Percentiles rank a stretch among this genome's conserved stretches.
Conservation (phyloP, 1,139 yeast species). For the Protomyces lactucae-debilis region DNA sequence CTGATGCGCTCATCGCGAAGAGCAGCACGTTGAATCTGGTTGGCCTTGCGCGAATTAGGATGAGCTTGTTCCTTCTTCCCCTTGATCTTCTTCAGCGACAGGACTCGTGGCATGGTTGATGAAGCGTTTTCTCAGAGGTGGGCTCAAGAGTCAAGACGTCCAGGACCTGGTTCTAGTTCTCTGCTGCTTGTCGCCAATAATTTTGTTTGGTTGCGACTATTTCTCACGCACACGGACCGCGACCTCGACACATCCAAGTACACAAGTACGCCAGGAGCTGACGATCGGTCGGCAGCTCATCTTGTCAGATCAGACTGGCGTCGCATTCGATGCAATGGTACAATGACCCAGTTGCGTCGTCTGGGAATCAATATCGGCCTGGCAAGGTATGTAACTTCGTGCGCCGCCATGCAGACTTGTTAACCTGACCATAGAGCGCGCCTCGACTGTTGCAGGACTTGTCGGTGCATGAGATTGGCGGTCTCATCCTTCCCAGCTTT, state of each 20-base stretch:
- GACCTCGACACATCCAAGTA: no score
- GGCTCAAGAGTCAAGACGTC: no score
- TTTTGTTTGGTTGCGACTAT: no score
- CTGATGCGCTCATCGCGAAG: slow-evolving; percentile 23
- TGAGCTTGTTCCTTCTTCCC: slow-evolving; percentile 27
- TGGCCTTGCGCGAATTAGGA: slow-evolving; percentile 22
- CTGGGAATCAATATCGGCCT: neutral
- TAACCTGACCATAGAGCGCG: neutral
- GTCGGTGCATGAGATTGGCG: neutral
- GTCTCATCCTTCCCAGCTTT: neutral
- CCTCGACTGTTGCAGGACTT: slow-evolving; percentile 23
- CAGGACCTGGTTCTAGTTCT: no score
- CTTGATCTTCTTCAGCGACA: slow-evolving; percentile 25
- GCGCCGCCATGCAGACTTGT: no score
- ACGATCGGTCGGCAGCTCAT: no score
- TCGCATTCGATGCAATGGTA: neutral
- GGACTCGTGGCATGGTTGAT: slow-evolving; percentile 10
- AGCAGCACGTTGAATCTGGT: slow-evolving; percentile 25
- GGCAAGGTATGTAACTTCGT: neutral
- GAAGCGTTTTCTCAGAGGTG: neutral
- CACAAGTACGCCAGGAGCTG: no score
- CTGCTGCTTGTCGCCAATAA: no score
- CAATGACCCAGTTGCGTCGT: neutral
- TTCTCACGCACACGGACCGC: no score
- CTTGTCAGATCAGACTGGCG: no score